These are phyloP conservation scores for Mediolabrus comicus DNA, from an alignment of 108 stramenopile species.

Conservation along the genomic window DNA sequence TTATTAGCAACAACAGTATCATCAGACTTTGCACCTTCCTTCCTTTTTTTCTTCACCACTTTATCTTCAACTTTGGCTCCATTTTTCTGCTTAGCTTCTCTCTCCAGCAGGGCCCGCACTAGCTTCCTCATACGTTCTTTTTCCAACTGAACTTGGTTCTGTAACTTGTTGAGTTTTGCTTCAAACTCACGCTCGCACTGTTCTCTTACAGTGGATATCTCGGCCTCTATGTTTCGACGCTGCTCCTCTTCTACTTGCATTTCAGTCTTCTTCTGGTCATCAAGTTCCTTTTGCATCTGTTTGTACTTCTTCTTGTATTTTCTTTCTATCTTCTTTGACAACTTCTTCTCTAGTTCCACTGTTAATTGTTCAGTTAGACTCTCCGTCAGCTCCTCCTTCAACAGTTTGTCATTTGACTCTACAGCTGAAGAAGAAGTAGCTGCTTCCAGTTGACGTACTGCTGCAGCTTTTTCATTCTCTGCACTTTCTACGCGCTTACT, in stretches of 20 bases:
- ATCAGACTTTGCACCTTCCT: not conserved
- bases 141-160: slow-evolving; percentile 24
- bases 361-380: slow-evolving; percentile 16
- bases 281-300: slow-evolving; percentile 18
- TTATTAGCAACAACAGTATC: not conserved
- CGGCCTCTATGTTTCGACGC: slow-evolving; percentile 14
- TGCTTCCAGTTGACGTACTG: slow-evolving; percentile 5
- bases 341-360: not conserved
- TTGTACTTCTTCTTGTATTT: slow-evolving; percentile 32
- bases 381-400: slow-evolving; percentile 17
- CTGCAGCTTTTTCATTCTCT: slow-evolving; percentile 26
- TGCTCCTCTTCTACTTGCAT: slow-evolving; percentile 8
- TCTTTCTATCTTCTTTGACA: slow-evolving; percentile 21
- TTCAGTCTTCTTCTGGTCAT: slow-evolving; percentile 9
- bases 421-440: slow-evolving; percentile 1
- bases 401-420: slow-evolving; percentile 6
- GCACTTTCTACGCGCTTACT: slow-evolving; percentile 13
- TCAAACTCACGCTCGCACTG: slow-evolving; percentile 34
- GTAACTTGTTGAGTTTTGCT: slow-evolving; percentile 21
- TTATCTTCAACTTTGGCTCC: not conserved
- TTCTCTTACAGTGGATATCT: slow-evolving; percentile 28
- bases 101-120: slow-evolving; percentile 34
- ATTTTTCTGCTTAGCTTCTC: slow-evolving; percentile 34
- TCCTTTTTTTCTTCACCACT: slow-evolving; percentile 14
- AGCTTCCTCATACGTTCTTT: slow-evolving; percentile 45